These are phyloP conservation scores for Cadophora sp. DNA, from an alignment of 2,329 filamentous ascomycete genomes.

Conservation along the genomic window DNA sequence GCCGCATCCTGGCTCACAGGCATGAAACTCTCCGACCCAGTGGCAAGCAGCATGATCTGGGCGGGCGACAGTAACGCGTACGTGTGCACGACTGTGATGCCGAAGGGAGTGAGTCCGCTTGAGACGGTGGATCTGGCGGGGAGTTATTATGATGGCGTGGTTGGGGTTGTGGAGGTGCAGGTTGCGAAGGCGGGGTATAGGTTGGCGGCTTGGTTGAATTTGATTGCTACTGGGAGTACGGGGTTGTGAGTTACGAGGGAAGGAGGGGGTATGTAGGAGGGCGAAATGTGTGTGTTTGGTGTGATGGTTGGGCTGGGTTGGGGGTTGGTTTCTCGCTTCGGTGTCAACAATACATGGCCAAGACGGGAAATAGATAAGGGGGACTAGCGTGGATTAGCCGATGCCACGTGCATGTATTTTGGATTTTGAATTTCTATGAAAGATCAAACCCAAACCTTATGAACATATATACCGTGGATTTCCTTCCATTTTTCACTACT, in stretches of 20 bases:
- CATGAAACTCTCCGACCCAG: conserved; percentile 32
- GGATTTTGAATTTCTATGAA: background rate
- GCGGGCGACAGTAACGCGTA: conserved; percentile 67
- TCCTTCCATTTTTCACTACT: too few species aligned
- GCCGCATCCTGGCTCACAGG: conserved; percentile 33
- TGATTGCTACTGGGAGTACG: conserved; percentile 53
- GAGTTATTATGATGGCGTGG: conserved; percentile 67
- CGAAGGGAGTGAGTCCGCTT: conserved; percentile 64
- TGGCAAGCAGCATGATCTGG: conserved; percentile 60
- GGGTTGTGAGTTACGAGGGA: background rate
- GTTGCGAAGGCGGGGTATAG: conserved; percentile 73
- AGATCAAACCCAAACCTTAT: too few species aligned
- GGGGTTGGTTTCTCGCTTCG: background rate
- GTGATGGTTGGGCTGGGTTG: too few species aligned
- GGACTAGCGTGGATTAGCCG: background rate
- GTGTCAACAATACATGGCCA: background rate
- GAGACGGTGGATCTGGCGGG: conserved; percentile 63
- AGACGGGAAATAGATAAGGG: background rate
- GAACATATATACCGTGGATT: too few species aligned
- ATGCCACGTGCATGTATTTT: background rate
- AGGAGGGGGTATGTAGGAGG: too few species aligned
- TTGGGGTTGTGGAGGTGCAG: conserved; percentile 67
- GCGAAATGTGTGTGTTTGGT: too few species aligned
- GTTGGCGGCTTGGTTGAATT: conserved; percentile 71
- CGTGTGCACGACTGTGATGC: conserved; percentile 67